Percentiles rank a stretch among this genome's conserved stretches.
phyloP scores from a whole-genome alignment of 345 rosid genomes.

The Hibiscus syriacus region DNA sequence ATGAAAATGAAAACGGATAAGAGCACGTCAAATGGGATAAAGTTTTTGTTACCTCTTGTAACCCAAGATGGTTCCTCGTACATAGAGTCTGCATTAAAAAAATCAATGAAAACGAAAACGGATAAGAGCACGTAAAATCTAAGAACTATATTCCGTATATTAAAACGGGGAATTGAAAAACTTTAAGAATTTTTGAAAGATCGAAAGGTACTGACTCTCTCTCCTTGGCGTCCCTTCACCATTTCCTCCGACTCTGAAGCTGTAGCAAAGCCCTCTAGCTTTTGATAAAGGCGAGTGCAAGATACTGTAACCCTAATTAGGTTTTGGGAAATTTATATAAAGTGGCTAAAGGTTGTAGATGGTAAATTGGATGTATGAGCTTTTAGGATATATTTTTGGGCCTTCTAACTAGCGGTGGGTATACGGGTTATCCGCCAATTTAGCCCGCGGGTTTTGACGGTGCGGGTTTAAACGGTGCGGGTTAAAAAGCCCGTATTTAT shows the following conservation, averaged over 20 bases:
- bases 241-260: conserved; percentile 29
- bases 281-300: conserved; percentile 2
- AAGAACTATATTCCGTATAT: neutral
- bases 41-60: conserved; percentile 61
- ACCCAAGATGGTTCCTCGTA: conserved; percentile 77
- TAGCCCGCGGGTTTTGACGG: too few species aligned
- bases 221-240: conserved; percentile 98
- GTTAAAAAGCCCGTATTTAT: too few species aligned
- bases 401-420: too few species aligned
- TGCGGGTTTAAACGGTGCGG: too few species aligned
- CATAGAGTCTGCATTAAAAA: conserved; percentile 51
- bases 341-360: neutral
- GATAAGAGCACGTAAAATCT: neutral
- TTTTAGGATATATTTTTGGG: neutral
- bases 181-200: neutral
- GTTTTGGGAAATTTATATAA: neutral
- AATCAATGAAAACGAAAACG: neutral
- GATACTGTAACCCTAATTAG: neutral
- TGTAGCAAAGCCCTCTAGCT: neutral
- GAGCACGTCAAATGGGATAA: too few species aligned
- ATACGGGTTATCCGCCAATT: too few species aligned
- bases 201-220: conserved; percentile 52
- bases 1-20: too few species aligned
- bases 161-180: neutral
- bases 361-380: neutral